Conservation (phyloP, 768 basidiomycete species). For the Trametes sanguinea region DNA sequence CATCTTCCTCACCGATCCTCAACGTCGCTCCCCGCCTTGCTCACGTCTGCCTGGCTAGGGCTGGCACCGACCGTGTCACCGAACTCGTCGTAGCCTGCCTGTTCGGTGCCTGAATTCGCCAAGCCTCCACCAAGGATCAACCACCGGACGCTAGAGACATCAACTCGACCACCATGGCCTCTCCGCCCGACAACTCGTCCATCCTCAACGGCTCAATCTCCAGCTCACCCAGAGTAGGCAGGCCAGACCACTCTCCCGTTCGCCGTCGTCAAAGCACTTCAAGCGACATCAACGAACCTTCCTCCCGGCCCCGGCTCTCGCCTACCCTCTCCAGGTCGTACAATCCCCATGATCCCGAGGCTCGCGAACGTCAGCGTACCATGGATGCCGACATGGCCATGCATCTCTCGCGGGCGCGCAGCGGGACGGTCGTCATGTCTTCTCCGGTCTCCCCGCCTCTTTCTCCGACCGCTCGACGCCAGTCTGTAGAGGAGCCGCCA, state of each 20-base stretch:
- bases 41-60: not conserved
- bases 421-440: constrained; percentile 51
- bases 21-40: not conserved
- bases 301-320: constrained; percentile 52
- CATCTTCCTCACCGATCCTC: not conserved
- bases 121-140: too few relatives aligned
- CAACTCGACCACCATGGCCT: constrained; percentile 25
- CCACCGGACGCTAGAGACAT: not conserved
- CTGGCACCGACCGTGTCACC: not conserved
- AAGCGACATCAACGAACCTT: constrained; percentile 36
- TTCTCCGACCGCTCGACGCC: constrained; percentile 35
- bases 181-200: constrained; percentile 30
- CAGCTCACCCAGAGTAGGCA: constrained; percentile 29
- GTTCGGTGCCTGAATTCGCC: not conserved
- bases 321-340: constrained; percentile 63
- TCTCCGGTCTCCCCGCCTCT: constrained; percentile 37
- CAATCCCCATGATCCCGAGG: constrained; percentile 72
- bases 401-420: constrained; percentile 71
- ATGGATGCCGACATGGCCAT: constrained; percentile 96
- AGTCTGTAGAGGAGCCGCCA: constrained; percentile 29
- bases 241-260: constrained; percentile 31
- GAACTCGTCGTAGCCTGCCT: not conserved
- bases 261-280: constrained; percentile 26
- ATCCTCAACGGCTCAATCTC: constrained; percentile 29
- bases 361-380: constrained; percentile 83